A percentile compares a stretch with the other conserved stretches of the same genome.
Evolutionary conservation across 495 filamentous ascomycete genomes (phyloP).

Genomic region (Letharia columbiana): DNA sequence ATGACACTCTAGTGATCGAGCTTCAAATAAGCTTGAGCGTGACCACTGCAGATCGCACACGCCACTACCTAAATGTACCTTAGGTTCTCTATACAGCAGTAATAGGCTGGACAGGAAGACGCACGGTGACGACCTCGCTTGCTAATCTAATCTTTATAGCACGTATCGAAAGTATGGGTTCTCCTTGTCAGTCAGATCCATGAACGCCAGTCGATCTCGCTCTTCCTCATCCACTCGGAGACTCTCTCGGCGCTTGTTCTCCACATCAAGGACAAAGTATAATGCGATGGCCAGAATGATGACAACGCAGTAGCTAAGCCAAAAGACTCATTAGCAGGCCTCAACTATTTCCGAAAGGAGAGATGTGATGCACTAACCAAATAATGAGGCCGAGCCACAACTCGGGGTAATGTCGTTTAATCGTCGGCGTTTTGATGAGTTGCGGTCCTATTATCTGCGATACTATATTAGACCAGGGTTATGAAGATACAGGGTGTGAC

Average conservation of each 20-base stretch:
- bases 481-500: neutral
- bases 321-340: neutral
- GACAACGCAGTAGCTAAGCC: constrained; percentile 55
- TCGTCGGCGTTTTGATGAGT: constrained; percentile 53
- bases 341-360: constrained; percentile 9
- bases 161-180: constrained; percentile 70
- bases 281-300: constrained; percentile 46
- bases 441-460: constrained; percentile 58
- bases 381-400: constrained; percentile 64
- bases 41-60: neutral
- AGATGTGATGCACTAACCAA: constrained; percentile 39
- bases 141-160: constrained; percentile 34
- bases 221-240: constrained; percentile 50
- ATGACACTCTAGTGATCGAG: neutral
- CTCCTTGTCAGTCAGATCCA: constrained; percentile 67
- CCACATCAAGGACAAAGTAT: constrained; percentile 48
- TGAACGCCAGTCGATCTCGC: constrained; percentile 56
- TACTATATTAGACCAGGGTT: neutral
- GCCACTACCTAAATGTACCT: neutral
- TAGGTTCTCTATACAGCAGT: neutral
- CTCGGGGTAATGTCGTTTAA: constrained; percentile 56
- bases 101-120: neutral
- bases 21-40: neutral
- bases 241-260: constrained; percentile 45
- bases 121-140: neutral